These are phyloP conservation scores for Kodamaea laetipori DNA, from an alignment of 805 yeast genomes.

Conservation along the genomic window DNA sequence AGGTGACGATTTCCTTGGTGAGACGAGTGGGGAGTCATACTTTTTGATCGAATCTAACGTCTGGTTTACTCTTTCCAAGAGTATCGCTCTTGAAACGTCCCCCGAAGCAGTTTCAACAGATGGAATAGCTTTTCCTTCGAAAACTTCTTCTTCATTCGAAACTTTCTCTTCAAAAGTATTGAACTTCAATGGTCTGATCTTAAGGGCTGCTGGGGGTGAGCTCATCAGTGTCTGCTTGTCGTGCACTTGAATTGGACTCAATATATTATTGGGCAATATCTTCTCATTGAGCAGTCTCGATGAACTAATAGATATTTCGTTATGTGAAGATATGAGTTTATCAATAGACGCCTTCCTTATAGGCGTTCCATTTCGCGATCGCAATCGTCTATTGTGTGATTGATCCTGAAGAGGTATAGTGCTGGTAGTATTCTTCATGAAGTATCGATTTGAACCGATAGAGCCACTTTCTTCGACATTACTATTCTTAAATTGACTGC, in stretches of 20 bases:
- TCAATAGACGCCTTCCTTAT: conserved; percentile 17
- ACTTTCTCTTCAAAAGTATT: conserved; percentile 9
- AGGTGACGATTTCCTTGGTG: conserved; percentile 10
- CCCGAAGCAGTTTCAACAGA: conserved; percentile 12
- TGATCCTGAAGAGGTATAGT: conserved; percentile 19
- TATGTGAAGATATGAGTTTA: conserved; percentile 4
- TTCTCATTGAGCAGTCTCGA: conserved; percentile 1
- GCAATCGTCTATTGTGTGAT: conserved; percentile 6
- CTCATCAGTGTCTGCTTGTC: background rate
- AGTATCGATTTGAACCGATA: background rate
- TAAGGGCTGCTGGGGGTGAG: conserved; percentile 28
- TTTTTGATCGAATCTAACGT: conserved; percentile 15
- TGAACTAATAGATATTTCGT: conserved; percentile 5
- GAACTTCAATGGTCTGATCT: conserved; percentile 18
- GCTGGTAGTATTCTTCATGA: conserved; percentile 12
- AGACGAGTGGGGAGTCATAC: conserved; percentile 7
- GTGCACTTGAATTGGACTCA: background rate
- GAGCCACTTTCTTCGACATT: background rate
- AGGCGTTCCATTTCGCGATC: conserved; percentile 24
- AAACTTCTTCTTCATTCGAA: conserved; percentile 23
- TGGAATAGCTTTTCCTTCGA: conserved; percentile 18
- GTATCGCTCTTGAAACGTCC: conserved; percentile 15
- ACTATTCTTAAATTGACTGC: background rate
- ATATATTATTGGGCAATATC: background rate
- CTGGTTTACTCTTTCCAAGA: conserved; percentile 18